These are phyloP conservation scores for Ogataea minuta DNA, from an alignment of 805 yeast species.

Conservation along the genomic window DNA sequence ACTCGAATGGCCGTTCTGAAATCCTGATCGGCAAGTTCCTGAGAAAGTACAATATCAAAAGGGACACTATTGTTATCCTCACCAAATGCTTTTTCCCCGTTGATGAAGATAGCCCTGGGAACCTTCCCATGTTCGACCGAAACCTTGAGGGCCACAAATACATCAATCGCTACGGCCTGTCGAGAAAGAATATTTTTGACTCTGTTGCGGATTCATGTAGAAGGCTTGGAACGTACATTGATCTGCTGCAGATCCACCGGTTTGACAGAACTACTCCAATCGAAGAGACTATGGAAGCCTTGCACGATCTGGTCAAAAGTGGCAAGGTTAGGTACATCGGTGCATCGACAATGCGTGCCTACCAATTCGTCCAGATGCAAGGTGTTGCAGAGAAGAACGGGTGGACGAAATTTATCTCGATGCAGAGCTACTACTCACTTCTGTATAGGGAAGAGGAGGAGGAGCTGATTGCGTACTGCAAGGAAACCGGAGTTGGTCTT, in stretches of 20 bases:
- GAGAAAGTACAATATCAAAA: conserved; percentile 46
- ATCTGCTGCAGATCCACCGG: conserved; percentile 57
- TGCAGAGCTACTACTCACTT: conserved; percentile 59
- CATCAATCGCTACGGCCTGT: conserved; percentile 39
- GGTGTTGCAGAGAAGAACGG: conserved; percentile 53
- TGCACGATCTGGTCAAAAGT: conserved; percentile 47
- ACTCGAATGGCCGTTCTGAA: conserved; percentile 51
- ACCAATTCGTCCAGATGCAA: conserved; percentile 55
- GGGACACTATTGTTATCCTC: conserved; percentile 56
- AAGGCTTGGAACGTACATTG: conserved; percentile 52
- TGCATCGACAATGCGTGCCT: conserved; percentile 59
- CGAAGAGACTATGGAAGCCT: conserved; percentile 54
- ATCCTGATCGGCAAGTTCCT: conserved; percentile 52
- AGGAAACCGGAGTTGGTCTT: conserved; percentile 49
- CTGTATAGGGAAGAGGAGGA: conserved; percentile 61
- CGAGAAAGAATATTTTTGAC: conserved; percentile 46
- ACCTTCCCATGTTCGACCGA: conserved; percentile 20
- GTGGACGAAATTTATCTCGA: conserved; percentile 56
- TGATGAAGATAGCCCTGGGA: conserved; percentile 21
- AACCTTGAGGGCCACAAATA: conserved; percentile 19
- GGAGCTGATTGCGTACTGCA: conserved; percentile 56
- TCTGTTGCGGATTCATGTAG: conserved; percentile 41
- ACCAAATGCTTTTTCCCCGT: conserved; percentile 42
- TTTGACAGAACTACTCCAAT: conserved; percentile 47
- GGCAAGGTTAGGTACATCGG: conserved; percentile 60